These are phyloP conservation scores for Globisporangium lucens DNA, from an alignment of 352 stramenopile genomes.

Conservation along the genomic window DNA sequence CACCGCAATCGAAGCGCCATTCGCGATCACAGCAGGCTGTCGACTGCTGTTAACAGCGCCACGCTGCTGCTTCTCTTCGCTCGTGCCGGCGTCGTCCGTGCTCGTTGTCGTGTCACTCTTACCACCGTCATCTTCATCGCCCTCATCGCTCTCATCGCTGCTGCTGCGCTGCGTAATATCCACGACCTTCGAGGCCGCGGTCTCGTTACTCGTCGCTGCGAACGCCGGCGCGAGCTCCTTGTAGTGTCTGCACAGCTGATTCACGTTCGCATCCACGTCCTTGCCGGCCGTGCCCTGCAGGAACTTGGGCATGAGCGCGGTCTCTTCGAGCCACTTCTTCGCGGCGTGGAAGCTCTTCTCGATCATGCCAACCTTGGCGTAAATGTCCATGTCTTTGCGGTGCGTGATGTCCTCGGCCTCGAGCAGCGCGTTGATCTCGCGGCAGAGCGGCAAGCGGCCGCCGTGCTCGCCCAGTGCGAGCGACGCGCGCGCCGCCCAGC, in stretches of 20 bases:
- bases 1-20: neutral
- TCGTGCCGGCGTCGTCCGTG: neutral
- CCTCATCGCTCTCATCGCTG: constrained; percentile 4
- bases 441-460: constrained; percentile 8
- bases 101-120: constrained; percentile 5
- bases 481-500: constrained; percentile 14
- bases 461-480: neutral
- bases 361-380: constrained; percentile 9
- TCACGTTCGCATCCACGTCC: constrained; percentile 17
- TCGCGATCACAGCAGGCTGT: neutral
- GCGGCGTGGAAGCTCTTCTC: constrained; percentile 21
- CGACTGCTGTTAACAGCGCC: neutral
- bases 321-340: constrained; percentile 26
- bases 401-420: constrained; percentile 14
- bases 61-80: neutral
- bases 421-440: constrained; percentile 16
- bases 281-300: constrained; percentile 9
- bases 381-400: constrained; percentile 16
- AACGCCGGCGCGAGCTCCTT: constrained; percentile 18
- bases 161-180: constrained; percentile 13
- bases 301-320: constrained; percentile 15
- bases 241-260: constrained; percentile 17
- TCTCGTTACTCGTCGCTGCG: constrained; percentile 9
- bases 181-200: constrained; percentile 11
- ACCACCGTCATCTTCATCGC: neutral